Conservation (phyloP, 352 stramenopile genomes). For the Globisporangium barbulae region DNA sequence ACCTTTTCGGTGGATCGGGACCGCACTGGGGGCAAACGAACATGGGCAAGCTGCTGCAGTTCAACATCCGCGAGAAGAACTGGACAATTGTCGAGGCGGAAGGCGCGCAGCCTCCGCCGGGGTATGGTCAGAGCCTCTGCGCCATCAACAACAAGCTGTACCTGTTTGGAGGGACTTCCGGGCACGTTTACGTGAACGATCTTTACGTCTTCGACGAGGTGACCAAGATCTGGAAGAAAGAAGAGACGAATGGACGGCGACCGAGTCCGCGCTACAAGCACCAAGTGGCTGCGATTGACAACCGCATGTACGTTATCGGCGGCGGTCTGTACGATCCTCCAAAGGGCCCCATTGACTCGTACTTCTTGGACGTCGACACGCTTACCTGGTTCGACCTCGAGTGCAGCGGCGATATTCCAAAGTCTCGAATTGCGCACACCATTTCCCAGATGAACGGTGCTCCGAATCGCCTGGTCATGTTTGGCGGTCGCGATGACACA, state of each 20-base stretch:
- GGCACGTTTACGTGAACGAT: slow-evolving; percentile 84
- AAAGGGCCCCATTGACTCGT: slow-evolving; percentile 76
- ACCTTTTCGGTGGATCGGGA: slow-evolving; percentile 72
- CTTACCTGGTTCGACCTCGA: slow-evolving; percentile 63
- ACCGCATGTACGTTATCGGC: slow-evolving; percentile 78
- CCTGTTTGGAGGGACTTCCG: slow-evolving; percentile 76
- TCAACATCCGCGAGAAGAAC: slow-evolving; percentile 71
- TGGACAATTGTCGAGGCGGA: slow-evolving; percentile 77
- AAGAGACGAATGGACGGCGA: slow-evolving; percentile 52
- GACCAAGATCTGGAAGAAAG: slow-evolving; percentile 68
- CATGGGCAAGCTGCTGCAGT: slow-evolving; percentile 84
- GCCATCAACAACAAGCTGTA: slow-evolving; percentile 80
- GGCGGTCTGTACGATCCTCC: slow-evolving; percentile 79
- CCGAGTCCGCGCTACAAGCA: slow-evolving; percentile 84
- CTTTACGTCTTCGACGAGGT: slow-evolving; percentile 79
- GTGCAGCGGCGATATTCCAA: slow-evolving; percentile 55
- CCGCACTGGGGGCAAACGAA: slow-evolving; percentile 85
- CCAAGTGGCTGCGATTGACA: slow-evolving; percentile 61
- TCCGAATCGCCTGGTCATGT: slow-evolving; percentile 62
- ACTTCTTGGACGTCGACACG: slow-evolving; percentile 72
- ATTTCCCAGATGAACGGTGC: slow-evolving; percentile 54
- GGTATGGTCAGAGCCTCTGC: slow-evolving; percentile 76
- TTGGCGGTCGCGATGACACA: slow-evolving; percentile 73
- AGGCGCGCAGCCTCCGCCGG: slow-evolving; percentile 59
- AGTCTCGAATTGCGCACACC: slow-evolving; percentile 78